These are phyloP conservation scores for Apiotrichum akiyoshidainum DNA, from an alignment of 1,284 basidiomycete species.

Conservation along the genomic window DNA sequence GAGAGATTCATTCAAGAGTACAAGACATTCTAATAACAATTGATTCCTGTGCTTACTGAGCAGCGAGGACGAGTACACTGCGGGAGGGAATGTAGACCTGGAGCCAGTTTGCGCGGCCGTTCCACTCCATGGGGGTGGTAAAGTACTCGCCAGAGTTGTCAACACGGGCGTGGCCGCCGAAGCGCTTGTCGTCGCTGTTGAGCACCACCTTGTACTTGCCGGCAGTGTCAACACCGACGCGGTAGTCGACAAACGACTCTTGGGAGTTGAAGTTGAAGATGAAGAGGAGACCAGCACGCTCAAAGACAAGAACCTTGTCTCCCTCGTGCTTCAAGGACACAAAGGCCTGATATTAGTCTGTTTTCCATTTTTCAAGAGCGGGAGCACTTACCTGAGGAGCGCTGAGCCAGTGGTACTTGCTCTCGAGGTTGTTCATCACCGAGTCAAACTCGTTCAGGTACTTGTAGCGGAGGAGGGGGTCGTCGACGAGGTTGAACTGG, in stretches of 20 bases:
- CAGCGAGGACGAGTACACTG: slow-evolving; percentile 67
- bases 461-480: slow-evolving; percentile 76
- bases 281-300: slow-evolving; percentile 87
- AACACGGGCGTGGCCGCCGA: slow-evolving; percentile 85
- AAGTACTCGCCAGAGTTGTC: slow-evolving; percentile 64
- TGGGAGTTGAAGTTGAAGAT: slow-evolving; percentile 95
- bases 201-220: slow-evolving; percentile 84
- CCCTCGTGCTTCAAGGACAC: slow-evolving; percentile 87
- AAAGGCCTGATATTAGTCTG: slow-evolving; percentile 60
- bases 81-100: slow-evolving; percentile 81
- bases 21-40: no score
- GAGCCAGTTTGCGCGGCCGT: slow-evolving; percentile 79
- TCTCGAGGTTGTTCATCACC: slow-evolving; percentile 87
- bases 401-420: slow-evolving; percentile 76
- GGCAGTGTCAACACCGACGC: slow-evolving; percentile 78
- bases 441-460: slow-evolving; percentile 91
- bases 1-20: no score
- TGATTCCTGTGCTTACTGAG: neutral
- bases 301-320: slow-evolving; percentile 90
- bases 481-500: slow-evolving; percentile 93
- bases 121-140: slow-evolving; percentile 88
- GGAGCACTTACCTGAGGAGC: slow-evolving; percentile 63
- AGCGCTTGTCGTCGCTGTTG: slow-evolving; percentile 77
- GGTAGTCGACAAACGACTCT: slow-evolving; percentile 85
- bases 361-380: neutral